Conservation (phyloP, 139 green algal species). For the Micractinium conductrix region DNA sequence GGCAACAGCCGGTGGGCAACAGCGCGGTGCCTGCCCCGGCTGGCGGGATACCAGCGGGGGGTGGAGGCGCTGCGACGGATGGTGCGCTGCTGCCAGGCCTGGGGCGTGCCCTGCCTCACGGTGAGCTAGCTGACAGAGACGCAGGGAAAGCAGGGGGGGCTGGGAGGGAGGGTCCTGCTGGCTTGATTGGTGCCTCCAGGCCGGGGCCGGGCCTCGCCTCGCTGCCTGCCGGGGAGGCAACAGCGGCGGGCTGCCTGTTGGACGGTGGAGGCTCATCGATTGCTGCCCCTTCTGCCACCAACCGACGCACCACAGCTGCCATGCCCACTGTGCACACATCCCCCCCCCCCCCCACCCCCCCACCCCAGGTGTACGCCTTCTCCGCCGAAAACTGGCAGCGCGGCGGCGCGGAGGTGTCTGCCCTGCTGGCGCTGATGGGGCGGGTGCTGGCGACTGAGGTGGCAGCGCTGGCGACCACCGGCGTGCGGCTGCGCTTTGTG, state of each 20-base stretch:
- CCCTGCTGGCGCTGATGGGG: constrained; percentile 65
- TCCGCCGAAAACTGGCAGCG: constrained; percentile 73
- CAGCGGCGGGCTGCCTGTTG: no score
- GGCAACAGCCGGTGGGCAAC: constrained; percentile 77
- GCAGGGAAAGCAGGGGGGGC: no score
- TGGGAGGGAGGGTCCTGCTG: no score
- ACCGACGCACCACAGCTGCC: no score
- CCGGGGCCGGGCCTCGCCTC: no score
- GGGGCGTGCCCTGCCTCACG: constrained; percentile 62
- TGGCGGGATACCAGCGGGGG: constrained; percentile 58
- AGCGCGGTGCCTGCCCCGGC: constrained; percentile 8
- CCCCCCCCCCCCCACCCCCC: neutral
- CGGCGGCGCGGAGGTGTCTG: constrained; percentile 43
- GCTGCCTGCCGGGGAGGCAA: no score
- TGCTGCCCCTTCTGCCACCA: no score
- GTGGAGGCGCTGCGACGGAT: constrained; percentile 54
- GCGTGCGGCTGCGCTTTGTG: constrained; percentile 61
- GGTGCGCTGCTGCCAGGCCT: constrained; percentile 46
- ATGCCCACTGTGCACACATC: no score
- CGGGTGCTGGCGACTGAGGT: constrained; percentile 45
- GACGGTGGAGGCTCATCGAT: no score
- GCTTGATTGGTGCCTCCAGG: no score
- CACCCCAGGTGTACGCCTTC: constrained; percentile 40
- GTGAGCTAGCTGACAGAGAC: constrained; percentile 43
- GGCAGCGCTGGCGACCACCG: constrained; percentile 14